These are phyloP conservation scores for Haplographium delicatum DNA, from an alignment of 495 filamentous ascomycete genomes.

Conservation along the genomic window DNA sequence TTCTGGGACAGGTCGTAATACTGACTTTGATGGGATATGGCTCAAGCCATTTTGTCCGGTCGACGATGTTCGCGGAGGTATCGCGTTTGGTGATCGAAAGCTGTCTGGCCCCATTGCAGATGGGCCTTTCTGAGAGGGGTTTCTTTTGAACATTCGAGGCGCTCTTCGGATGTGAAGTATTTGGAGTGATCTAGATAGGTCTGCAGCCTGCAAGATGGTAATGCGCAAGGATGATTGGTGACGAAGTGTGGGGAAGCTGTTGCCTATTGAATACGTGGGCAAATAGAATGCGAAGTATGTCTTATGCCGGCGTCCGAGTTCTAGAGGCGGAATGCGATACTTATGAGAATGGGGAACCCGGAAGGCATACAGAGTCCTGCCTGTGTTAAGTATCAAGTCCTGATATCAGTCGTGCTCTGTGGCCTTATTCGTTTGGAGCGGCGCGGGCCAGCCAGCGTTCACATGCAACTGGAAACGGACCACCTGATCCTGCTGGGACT, in stretches of 20 bases:
- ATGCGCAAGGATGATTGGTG: conserved; percentile 3
- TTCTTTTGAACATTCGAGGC: conserved; percentile 13
- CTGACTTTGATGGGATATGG: conserved; percentile 36
- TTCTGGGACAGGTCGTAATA: conserved; percentile 51
- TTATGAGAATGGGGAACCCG: too few relatives aligned
- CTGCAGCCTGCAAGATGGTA: background rate
- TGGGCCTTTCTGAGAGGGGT: conserved; percentile 6
- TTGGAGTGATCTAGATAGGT: background rate
- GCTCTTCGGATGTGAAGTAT: background rate
- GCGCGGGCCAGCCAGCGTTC: too few relatives aligned
- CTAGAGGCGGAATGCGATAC: background rate
- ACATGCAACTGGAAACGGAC: too few relatives aligned
- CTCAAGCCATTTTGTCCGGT: conserved; percentile 29
- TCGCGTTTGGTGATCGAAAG: conserved; percentile 48
- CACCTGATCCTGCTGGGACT: too few relatives aligned
- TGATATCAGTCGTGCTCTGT: too few relatives aligned
- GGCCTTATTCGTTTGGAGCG: too few relatives aligned
- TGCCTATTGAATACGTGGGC: too few relatives aligned
- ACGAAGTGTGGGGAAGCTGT: too few relatives aligned
- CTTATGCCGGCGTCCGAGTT: background rate
- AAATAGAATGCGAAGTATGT: too few relatives aligned
- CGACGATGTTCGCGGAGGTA: conserved; percentile 71
- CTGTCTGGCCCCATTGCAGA: conserved; percentile 10
- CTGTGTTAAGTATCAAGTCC: too few relatives aligned
- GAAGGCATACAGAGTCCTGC: too few relatives aligned